Evolutionary conservation across 2,329 filamentous ascomycete species (phyloP).

Genomic region (Neofusicoccum sp.): DNA sequence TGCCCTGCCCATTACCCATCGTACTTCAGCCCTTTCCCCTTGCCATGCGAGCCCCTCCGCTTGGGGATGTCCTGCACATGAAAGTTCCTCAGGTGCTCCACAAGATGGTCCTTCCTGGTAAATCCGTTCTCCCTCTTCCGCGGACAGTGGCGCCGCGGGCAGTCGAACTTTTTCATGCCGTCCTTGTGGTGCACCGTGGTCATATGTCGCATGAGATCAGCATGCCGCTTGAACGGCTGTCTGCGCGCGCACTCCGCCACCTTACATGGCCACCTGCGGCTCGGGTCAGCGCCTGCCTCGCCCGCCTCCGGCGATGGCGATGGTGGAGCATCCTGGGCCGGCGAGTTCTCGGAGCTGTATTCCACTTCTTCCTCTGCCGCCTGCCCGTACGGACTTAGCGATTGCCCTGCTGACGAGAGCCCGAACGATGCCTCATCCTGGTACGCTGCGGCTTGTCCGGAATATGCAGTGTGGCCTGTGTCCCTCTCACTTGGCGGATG

Average conservation of each 20-base stretch:
- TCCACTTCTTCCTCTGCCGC: background rate
- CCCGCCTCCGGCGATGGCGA: background rate
- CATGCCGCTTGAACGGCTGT: slow-evolving; percentile 2
- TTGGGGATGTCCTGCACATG: slow-evolving; percentile 51
- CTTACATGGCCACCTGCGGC: background rate
- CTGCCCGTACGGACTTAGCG: background rate
- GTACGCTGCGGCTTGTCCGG: background rate
- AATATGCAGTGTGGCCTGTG: background rate
- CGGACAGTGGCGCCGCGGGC: background rate
- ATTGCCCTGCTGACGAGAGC: background rate
- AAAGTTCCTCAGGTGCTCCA: slow-evolving; percentile 57
- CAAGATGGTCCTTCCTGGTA: slow-evolving; percentile 56
- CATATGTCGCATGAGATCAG: slow-evolving; percentile 10
- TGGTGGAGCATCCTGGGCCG: background rate
- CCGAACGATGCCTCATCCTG: background rate
- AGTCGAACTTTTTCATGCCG: background rate
- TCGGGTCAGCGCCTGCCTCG: background rate
- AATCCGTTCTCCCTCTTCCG: slow-evolving; percentile 42
- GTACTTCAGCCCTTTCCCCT: background rate
- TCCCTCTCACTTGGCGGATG: background rate
- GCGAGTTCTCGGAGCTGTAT: background rate
- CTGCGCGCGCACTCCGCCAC: background rate
- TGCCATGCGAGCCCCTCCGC: slow-evolving; percentile 19
- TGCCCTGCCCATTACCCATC: too few species aligned
- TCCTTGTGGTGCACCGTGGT: slow-evolving; percentile 1